Evolutionary conservation across 2,329 filamentous ascomycete species (phyloP).

Genomic region (Aspergillus costaricaensis): DNA sequence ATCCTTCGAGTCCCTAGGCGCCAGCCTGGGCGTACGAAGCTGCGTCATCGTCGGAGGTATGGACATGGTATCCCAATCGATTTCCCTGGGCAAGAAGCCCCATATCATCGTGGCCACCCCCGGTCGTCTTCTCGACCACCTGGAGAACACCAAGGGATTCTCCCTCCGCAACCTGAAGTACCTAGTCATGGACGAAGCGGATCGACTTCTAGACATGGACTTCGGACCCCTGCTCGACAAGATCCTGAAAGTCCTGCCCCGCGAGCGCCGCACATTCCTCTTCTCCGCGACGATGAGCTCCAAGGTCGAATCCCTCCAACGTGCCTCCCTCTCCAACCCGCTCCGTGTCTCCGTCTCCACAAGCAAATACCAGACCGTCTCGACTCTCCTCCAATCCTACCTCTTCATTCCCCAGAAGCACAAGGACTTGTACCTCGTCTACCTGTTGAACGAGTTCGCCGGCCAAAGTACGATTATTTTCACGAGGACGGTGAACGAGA

Average conservation of each 20-base stretch:
- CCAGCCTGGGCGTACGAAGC: conserved; percentile 82
- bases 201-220: conserved; percentile 87
- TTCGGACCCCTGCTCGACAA: conserved; percentile 93
- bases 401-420: conserved; percentile 81
- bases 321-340: conserved; percentile 83
- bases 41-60: conserved; percentile 88
- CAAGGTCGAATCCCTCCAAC: conserved; percentile 89
- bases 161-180: conserved; percentile 79
- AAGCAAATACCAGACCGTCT: conserved; percentile 87
- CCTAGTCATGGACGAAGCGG: conserved; percentile 93
- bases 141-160: conserved; percentile 97
- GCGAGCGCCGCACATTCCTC: conserved; percentile 76
- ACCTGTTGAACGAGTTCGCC: conserved; percentile 79
- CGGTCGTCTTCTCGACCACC: conserved; percentile 82
- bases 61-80: conserved; percentile 91
- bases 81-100: conserved; percentile 92
- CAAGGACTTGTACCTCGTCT: conserved; percentile 89
- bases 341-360: conserved; percentile 78
- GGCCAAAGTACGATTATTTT: conserved; percentile 91
- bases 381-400: conserved; percentile 82
- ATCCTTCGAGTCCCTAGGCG: conserved; percentile 82
- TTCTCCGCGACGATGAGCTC: conserved; percentile 94
- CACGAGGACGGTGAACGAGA: conserved; percentile 87
- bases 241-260: conserved; percentile 83
- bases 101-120: conserved; percentile 93